Percentiles rank a stretch among this genome's conserved stretches.
Conservation (phyloP, 2,329 filamentous ascomycete genomes). For the Sporothrix pallida region DNA sequence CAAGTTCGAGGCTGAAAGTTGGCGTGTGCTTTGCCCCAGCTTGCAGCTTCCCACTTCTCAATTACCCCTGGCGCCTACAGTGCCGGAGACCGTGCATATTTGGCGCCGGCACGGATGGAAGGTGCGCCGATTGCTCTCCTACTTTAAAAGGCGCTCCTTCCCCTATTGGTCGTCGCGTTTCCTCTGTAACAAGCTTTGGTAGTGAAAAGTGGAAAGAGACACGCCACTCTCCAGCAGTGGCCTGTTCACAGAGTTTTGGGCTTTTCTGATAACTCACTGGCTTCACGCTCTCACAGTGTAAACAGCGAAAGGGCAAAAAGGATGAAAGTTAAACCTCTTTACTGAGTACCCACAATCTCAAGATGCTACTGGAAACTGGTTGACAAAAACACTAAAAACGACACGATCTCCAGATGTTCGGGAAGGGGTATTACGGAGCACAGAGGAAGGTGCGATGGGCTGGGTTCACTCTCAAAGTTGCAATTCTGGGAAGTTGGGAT, state of each 20-base stretch:
- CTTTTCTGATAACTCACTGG: not conserved
- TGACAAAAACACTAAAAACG: not conserved
- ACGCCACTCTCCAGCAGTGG: conserved; percentile 28
- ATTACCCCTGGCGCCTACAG: conserved; percentile 20
- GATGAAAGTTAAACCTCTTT: not conserved
- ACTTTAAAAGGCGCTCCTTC: not conserved
- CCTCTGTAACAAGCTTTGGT: conserved; percentile 9
- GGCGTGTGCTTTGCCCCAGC: not conserved
- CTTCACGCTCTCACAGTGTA: not conserved
- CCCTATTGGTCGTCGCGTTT: conserved; percentile 17
- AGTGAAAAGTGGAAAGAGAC: conserved; percentile 7
- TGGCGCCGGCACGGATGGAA: conserved; percentile 29
- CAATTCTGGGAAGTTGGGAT: not conserved
- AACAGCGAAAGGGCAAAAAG: not conserved
- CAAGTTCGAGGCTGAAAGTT: conserved; percentile 20
- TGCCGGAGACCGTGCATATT: conserved; percentile 22
- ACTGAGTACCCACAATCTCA: not conserved
- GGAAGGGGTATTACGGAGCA: conserved; percentile 13
- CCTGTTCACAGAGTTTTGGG: conserved; percentile 2
- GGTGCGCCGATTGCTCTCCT: not conserved
- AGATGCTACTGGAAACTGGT: not conserved
- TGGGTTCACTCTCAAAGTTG: not conserved
- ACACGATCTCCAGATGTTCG: conserved; percentile 12
- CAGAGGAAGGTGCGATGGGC: conserved; percentile 24
- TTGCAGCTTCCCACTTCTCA: too few relatives aligned